Conservation (phyloP, 108 stramenopile species). For the Fistulifera pelliculosa region DNA sequence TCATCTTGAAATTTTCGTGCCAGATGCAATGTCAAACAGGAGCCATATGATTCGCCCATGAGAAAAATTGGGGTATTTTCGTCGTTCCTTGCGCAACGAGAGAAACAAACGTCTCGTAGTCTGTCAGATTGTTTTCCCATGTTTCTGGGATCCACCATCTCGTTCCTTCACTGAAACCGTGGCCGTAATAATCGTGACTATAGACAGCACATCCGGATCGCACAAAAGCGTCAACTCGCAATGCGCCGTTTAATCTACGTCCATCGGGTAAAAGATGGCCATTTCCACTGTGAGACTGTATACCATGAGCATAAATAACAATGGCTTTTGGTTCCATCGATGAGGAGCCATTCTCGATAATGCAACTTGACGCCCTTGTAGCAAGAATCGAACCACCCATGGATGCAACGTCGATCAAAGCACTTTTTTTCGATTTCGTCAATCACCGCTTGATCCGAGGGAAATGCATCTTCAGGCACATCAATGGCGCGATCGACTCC, state of each 20-base stretch:
- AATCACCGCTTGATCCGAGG: constrained; percentile 2
- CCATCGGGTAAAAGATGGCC: constrained; percentile 9
- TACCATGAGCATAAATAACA: constrained; percentile 30
- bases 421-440: constrained; percentile 8
- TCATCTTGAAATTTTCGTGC: constrained; percentile 29
- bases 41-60: constrained; percentile 42
- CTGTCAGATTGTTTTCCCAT: constrained; percentile 28
- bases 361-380: constrained; percentile 16
- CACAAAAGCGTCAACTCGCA: constrained; percentile 7
- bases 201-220: constrained; percentile 15
- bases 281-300: constrained; percentile 9
- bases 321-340: constrained; percentile 18
- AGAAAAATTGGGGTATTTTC: constrained; percentile 27
- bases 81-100: constrained; percentile 17
- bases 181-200: constrained; percentile 28
- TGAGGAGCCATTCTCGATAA: constrained; percentile 33
- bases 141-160: constrained; percentile 28
- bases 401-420: constrained; percentile 12
- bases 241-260: constrained; percentile 11
- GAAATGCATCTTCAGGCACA: constrained; percentile 11
- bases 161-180: constrained; percentile 41
- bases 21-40: constrained; percentile 23
- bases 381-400: constrained; percentile 36
- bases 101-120: constrained; percentile 24
- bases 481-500: constrained; percentile 11